These are phyloP conservation scores for Dothistroma pini DNA, from an alignment of 2,329 filamentous ascomycete genomes.

Conservation along the genomic window DNA sequence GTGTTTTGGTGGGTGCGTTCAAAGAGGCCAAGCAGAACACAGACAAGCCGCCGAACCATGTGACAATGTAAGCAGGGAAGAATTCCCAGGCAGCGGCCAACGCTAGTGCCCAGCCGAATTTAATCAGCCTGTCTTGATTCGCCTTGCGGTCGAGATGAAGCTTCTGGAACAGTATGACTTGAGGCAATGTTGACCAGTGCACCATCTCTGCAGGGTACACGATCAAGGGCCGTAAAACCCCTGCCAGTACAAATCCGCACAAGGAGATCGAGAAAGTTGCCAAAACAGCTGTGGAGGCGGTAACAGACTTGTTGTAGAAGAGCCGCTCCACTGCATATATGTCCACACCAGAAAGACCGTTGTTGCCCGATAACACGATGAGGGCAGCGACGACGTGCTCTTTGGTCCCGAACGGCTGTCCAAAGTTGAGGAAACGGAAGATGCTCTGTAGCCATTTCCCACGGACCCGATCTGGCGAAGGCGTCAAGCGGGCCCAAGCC, in stretches of 20 bases:
- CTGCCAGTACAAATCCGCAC: constrained; percentile 50
- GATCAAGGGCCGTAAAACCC: constrained; percentile 45
- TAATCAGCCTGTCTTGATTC: constrained; percentile 40
- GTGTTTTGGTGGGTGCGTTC: constrained; percentile 46
- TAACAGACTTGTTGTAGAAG: constrained; percentile 45
- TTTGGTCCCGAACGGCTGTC: constrained; percentile 32
- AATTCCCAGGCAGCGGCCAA: constrained; percentile 48
- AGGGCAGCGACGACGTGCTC: constrained; percentile 41
- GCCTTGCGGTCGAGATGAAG: constrained; percentile 37
- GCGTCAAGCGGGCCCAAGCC: constrained; percentile 7
- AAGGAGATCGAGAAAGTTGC: constrained; percentile 49
- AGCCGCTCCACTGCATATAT: constrained; percentile 47
- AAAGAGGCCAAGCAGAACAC: constrained; percentile 50
- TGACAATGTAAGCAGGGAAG: constrained; percentile 48
- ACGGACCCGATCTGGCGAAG: neutral
- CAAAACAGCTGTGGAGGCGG: constrained; percentile 42
- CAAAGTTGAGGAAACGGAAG: constrained; percentile 39
- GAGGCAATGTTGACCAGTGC: constrained; percentile 42
- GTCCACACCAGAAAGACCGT: constrained; percentile 37
- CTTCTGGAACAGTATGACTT: constrained; percentile 39
- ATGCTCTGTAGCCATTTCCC: neutral
- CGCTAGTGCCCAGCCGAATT: constrained; percentile 42
- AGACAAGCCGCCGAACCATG: constrained; percentile 40
- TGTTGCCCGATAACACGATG: constrained; percentile 42
- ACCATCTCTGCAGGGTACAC: constrained; percentile 50